These are phyloP conservation scores for Nitzschia sp. DNA, from an alignment of 108 stramenopile genomes.

Conservation along the genomic window DNA sequence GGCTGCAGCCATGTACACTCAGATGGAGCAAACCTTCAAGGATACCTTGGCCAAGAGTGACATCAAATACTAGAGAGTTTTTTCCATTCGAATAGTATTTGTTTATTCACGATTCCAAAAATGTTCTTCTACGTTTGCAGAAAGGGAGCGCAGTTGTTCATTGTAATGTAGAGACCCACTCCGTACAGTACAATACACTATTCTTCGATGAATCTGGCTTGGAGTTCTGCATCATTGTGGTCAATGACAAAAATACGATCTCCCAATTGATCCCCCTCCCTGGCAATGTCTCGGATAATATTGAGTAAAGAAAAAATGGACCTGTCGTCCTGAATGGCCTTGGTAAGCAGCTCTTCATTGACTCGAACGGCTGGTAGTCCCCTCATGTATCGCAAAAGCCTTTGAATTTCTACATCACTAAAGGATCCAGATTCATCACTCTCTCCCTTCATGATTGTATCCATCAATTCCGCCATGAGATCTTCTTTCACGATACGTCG, in stretches of 20 bases:
- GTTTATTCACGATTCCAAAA: too few species aligned
- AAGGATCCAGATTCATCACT: constrained; percentile 13
- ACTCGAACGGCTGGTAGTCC: constrained; percentile 16
- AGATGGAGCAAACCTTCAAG: constrained; percentile 21
- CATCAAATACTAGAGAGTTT: neutral
- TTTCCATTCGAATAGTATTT: too few species aligned
- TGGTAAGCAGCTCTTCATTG: constrained; percentile 20
- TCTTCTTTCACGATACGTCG: constrained; percentile 9
- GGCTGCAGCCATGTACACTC: constrained; percentile 5
- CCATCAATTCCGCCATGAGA: constrained; percentile 20
- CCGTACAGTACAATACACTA: too few species aligned
- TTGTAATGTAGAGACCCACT: too few species aligned
- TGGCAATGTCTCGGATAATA: neutral
- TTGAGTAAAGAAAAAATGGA: constrained; percentile 1
- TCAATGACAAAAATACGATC: constrained; percentile 12
- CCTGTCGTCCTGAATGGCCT: neutral
- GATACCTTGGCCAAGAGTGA: constrained; percentile 10
- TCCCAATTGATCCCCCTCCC: neutral
- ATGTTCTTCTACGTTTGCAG: too few species aligned
- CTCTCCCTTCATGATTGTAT: constrained; percentile 12
- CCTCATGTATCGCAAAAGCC: constrained; percentile 14
- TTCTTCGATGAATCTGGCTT: neutral
- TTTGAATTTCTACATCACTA: constrained; percentile 7
- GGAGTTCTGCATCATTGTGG: neutral
- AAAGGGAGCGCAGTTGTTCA: too few species aligned